Evolutionary conservation across 805 yeast genomes (phyloP), one percentile per base, ranked within the genome.

Genomic region (Yarrowia bubula): DNA sequence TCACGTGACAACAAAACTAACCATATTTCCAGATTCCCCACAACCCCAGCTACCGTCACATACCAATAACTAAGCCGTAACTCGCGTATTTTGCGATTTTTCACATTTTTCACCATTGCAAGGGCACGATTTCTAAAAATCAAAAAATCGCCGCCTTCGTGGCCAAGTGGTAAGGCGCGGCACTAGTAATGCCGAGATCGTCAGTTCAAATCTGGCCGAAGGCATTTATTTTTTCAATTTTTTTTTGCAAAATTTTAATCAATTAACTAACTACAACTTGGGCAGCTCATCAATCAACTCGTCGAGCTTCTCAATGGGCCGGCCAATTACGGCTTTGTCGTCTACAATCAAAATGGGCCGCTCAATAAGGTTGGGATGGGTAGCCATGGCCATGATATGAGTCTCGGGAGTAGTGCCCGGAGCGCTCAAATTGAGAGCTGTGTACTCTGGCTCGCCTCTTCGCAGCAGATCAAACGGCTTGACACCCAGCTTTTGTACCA

Each of bases 291-390:
- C 51, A 2, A 58, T 50, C 48, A 58, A n/a, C 22, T 58, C 64
- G 14, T 58, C 22, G 35, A 58, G 51, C 41, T 43, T 44, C 7
- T 43, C 50, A 3, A 51, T 58, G 51, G 64, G 64, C 10, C 64
- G 41, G 6, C 64, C 64, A 22, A 58, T 58, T 8, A 58, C 64
- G 11, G 51, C 64, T 11, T 42, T 17, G 8, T 58, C 51, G 35
- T 44, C 64, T 8, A 58, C 64, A 58, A 58, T 58, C 22, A 58
- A 42, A 58, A 58, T 58, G 4, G 64, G 64, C 10, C 64, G 43
- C n/a, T 58, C 64, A 33, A 58, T 58, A 15, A 58, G 51, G 10
- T 58, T 58, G 17, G 64, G 64, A 6, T 58, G 41, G 9, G 39
- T 6, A 6, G 51, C 64, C 64, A 58, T 44, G 8, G 64, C 64